These are phyloP conservation scores for Malbranchea zuffiana DNA, from an alignment of 2,329 filamentous ascomycete genomes.

Conservation along the genomic window DNA sequence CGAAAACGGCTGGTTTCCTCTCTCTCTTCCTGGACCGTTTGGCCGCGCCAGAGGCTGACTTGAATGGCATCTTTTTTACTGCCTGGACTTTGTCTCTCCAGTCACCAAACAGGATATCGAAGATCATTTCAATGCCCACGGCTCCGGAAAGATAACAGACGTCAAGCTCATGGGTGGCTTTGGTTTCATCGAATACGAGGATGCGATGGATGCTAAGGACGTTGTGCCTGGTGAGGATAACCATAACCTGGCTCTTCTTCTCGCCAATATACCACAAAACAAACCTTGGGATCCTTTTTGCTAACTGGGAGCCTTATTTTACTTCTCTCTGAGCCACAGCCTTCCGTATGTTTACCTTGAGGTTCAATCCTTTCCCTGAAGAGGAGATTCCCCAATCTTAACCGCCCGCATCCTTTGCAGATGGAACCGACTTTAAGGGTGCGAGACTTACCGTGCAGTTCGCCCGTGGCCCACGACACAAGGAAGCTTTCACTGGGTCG, in stretches of 20 bases:
- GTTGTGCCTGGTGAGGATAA: constrained; percentile 78
- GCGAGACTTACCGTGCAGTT: constrained; percentile 97
- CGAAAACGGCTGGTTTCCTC: constrained; percentile 9
- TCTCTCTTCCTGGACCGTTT: constrained; percentile 19
- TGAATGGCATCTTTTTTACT: constrained; percentile 21
- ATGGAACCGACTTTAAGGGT: constrained; percentile 97
- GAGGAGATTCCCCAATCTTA: constrained; percentile 28
- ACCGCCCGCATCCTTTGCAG: constrained; percentile 40
- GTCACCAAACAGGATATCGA: constrained; percentile 96
- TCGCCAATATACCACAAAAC: constrained; percentile 4
- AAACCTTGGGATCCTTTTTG: constrained; percentile 2
- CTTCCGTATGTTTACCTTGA: constrained; percentile 53
- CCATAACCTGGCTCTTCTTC: constrained; percentile 11
- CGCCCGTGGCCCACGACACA: constrained; percentile 71
- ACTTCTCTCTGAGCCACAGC: constrained; percentile 31
- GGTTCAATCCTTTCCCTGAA: too few relatives aligned
- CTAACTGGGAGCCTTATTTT: constrained; percentile 6
- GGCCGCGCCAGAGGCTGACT: constrained; percentile 24
- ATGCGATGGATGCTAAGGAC: constrained; percentile 94
- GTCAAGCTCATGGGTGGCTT: constrained; percentile 99
- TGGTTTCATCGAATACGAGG: constrained; percentile 98
- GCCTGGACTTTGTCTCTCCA: constrained; percentile 39
- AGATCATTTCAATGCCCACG: constrained; percentile 88
- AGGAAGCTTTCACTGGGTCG: constrained; percentile 52
- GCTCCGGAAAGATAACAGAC: constrained; percentile 93